Evolutionary conservation across 202 grass and related monocot species (phyloP), one percentile per base, ranked within the genome.

Genomic region (Digitaria exilis): DNA sequence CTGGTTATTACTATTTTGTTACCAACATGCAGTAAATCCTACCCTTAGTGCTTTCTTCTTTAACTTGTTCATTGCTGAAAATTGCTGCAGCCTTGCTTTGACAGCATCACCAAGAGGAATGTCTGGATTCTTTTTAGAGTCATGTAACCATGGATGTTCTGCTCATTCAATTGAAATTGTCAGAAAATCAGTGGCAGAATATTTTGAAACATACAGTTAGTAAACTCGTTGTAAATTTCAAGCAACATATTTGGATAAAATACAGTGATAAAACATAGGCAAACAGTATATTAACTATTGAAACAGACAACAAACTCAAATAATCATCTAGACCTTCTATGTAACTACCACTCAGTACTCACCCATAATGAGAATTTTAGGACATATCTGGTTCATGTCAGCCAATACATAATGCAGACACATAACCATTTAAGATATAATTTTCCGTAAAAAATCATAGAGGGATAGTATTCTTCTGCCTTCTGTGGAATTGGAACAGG

Each of bases 61-160:
- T 80, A 97, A 94, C 85, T 97, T 97, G 85, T 97, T 97, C 94
- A 97, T 92, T 76, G 92, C 91, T 84, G 89, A 30, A 88, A 97
- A 97, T 84, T 97, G 94, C 62, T 94, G 94, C 75, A 97, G 83
- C 79, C 77, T 94, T 22, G 91, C 85, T 80, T 85, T 85, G 75
- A 97, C 94, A 65, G 89, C 74, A 50, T 97, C 87, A 37, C 94
- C 94, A 39, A 97, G 94, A 87, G 89, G 69, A 87, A 97, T 79
- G 61, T 97, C 88, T 30, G 94, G 91, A 61, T 77, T 91, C 84
- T 88, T 94, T 80, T 90, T 94, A 17, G 87, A 91, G 84, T 97
- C 90, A 7, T 88, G 89, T 42, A 97, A 51, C 94, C 94, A 97
- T 72, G 83, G 89, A 89, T 97, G 94, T 61, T 97, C 94, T 97